Base-by-base conservation (phyloP, 495 filamentous ascomycete genomes). In the Amorphotheca resinae region DNA sequence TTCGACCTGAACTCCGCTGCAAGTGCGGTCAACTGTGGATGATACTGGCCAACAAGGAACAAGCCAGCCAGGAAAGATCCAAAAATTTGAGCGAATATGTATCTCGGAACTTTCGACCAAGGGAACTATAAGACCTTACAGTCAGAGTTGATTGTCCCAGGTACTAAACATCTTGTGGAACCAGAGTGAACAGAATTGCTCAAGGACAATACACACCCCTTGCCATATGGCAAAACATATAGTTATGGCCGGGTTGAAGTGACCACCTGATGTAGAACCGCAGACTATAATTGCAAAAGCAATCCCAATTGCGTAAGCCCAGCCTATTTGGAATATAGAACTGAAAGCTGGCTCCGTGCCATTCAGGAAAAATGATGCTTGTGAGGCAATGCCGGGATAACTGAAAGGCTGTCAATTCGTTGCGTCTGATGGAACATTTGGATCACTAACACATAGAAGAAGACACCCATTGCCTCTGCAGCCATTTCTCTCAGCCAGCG, bases 201-300 rank as follows among this genome's bases (percentile, higher is more conserved):
- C 25, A 11, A 11, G 25, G 25, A 28, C 5, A 28, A 5, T 11
- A 28, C 25, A 28, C 11, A 28, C 25, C 5, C 69, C 69, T 53
- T 70, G 65, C 68, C 68, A 73, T 33, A 62, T 35, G 6, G 65
- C 64, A 45, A 73, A 64, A 46, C 60, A 63, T 25, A 73, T 55
- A 3, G 69, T 72, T 30, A 74, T 62, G 25, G 66, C 65, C 3
- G 69, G 67, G 41, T 69, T 69, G 48, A 72, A 72, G 46, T 74
- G 70, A 7, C 70, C 70, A 45, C 70, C 70, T 11, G 64, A 68
- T 0, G 66, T 70, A 6, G 68, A 52, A 36, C 62, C 70, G 41
- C 67, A 70, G 30, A 63, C 64, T 37, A 72, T 68, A 54, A 74
- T 71, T 23, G 70, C 70, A 46, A 74, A 72, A 9, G 67, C 63